Evolutionary conservation across 179 eudicot genomes (phyloP).

Genomic region (Patellifolia procumbens): DNA sequence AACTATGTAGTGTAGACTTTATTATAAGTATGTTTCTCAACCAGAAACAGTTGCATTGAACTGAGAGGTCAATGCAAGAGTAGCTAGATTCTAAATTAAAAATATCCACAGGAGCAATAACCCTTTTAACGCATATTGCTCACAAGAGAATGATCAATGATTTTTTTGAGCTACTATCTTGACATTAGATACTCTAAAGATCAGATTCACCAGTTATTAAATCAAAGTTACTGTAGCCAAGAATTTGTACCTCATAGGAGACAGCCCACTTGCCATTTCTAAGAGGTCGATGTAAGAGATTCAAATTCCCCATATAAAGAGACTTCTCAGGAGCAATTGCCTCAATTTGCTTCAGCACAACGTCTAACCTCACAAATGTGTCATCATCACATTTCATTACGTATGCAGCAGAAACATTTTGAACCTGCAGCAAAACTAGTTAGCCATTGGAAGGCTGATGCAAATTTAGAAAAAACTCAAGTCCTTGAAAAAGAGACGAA

Average conservation of each 20-base stretch:
- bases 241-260: conserved; percentile 64
- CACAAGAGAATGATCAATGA: background rate
- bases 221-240: background rate
- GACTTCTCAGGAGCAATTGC: conserved; percentile 53
- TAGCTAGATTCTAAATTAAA: background rate
- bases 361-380: conserved; percentile 80
- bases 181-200: background rate
- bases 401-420: conserved; percentile 69
- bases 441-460: background rate
- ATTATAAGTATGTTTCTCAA: background rate
- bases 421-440: conserved; percentile 50
- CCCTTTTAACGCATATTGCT: background rate
- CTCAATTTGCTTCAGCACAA: conserved; percentile 73
- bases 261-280: conserved; percentile 98
- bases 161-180: background rate
- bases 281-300: conserved; percentile 87
- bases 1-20: background rate
- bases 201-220: too few species aligned
- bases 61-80: background rate
- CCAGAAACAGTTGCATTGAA: background rate
- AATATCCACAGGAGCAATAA: background rate
- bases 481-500: conserved; percentile 1
- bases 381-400: conserved; percentile 98
- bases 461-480: background rate
- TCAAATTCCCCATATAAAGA: conserved; percentile 92